Evolutionary conservation across 2,329 filamentous ascomycete species (phyloP).

Genomic region (Lasiodiplodia theobromae): DNA sequence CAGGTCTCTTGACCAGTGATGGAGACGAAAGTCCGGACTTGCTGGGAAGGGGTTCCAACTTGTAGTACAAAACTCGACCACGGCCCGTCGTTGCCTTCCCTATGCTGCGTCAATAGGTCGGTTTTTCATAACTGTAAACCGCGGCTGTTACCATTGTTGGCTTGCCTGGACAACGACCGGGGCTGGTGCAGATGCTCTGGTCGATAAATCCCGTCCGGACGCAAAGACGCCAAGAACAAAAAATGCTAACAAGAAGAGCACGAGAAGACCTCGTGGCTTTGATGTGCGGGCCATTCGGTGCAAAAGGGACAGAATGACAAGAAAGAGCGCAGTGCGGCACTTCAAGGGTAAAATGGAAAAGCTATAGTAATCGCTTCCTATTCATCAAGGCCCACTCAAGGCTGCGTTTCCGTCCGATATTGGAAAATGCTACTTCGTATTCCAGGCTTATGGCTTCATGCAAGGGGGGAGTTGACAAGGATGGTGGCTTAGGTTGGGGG

Average conservation of each 20-base stretch:
- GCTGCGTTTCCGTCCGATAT: too few relatives aligned
- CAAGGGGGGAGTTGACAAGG: too few relatives aligned
- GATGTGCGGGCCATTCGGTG: neutral
- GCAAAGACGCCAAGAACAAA: neutral
- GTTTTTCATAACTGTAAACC: too few relatives aligned
- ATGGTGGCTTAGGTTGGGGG: too few relatives aligned
- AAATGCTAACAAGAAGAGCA: neutral
- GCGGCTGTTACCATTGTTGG: neutral
- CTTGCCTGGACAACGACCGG: constrained; percentile 13
- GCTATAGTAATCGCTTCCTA: too few relatives aligned
- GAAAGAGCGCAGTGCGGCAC: too few relatives aligned
- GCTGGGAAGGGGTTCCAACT: constrained; percentile 39
- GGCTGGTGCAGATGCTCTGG: neutral
- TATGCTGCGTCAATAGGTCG: neutral
- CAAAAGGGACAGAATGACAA: neutral
- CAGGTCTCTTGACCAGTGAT: constrained; percentile 45
- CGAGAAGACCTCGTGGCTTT: neutral
- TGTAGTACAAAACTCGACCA: constrained; percentile 43
- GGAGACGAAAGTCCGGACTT: constrained; percentile 40
- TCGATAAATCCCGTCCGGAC: neutral
- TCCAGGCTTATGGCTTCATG: too few relatives aligned
- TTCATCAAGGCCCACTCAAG: too few relatives aligned
- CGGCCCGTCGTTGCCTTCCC: constrained; percentile 42
- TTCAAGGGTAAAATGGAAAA: too few relatives aligned
- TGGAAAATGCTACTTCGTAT: too few relatives aligned